Evolutionary conservation across 2,329 filamentous ascomycete species (phyloP).

Genomic region (Hymenoscyphus fructigenus): DNA sequence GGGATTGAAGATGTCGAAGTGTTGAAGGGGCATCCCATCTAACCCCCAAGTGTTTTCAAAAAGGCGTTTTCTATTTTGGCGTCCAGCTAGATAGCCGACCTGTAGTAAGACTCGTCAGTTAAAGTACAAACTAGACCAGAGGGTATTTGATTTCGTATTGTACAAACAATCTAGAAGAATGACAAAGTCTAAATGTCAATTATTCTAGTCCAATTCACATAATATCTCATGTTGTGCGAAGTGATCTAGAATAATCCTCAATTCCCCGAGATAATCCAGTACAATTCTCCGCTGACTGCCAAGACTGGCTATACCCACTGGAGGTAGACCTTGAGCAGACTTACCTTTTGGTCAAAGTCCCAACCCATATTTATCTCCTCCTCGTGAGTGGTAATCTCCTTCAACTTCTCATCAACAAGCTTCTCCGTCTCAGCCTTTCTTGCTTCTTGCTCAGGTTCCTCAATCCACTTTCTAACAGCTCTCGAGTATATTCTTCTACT

Average conservation of each 20-base stretch:
- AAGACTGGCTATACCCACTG: too few species aligned
- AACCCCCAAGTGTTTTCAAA: not conserved
- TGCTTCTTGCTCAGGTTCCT: not conserved
- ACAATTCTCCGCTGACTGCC: too few species aligned
- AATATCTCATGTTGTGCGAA: too few species aligned
- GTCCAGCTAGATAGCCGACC: not conserved
- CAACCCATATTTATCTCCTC: not conserved
- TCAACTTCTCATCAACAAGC: conserved; percentile 1
- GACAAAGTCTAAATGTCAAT: too few species aligned
- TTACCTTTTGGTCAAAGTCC: not conserved
- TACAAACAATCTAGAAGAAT: too few species aligned
- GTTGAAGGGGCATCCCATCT: not conserved
- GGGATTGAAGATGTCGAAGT: not conserved
- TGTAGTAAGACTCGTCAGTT: not conserved
- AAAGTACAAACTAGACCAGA: not conserved
- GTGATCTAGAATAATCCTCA: too few species aligned
- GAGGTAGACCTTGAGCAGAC: not conserved
- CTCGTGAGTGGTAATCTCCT: not conserved
- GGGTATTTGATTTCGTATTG: too few species aligned
- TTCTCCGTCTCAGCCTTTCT: not conserved
- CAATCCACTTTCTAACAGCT: not conserved
- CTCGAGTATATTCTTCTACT: not conserved
- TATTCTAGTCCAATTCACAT: too few species aligned
- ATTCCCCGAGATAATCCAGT: too few species aligned
- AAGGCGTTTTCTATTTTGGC: not conserved